These are phyloP conservation scores for Tillandsia fasciculata DNA, from an alignment of 176 grass and related monocot species.

Conservation along the genomic window DNA sequence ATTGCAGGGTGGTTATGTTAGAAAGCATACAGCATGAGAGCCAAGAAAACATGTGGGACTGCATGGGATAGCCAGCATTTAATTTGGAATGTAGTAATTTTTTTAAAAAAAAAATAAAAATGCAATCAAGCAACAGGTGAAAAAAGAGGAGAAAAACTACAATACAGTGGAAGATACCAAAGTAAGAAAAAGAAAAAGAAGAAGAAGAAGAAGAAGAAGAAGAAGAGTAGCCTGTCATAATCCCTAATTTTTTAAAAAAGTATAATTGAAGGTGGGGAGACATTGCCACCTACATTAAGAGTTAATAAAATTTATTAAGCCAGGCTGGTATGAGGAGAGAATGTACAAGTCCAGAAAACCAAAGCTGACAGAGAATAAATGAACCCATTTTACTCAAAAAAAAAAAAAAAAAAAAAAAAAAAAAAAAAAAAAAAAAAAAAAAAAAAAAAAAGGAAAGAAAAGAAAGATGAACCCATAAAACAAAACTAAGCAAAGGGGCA, in stretches of 20 bases:
- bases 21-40: background rate
- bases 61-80: background rate
- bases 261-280: background rate
- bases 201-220: background rate
- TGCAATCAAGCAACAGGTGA: background rate
- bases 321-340: background rate
- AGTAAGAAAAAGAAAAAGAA: background rate
- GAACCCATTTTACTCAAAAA: background rate
- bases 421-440: background rate
- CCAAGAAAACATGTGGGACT: conserved; percentile 24
- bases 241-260: too few species aligned
- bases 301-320: background rate
- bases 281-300: background rate
- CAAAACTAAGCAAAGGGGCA: background rate
- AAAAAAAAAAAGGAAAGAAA: background rate
- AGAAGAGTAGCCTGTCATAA: background rate
- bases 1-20: conserved; percentile 2
- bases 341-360: background rate
- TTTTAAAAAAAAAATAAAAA: conserved; percentile 12
- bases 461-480: background rate
- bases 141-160: background rate
- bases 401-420: background rate
- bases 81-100: conserved; percentile 9
- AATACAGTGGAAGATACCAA: background rate
- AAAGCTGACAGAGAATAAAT: background rate